Conservation (phyloP, 2,329 filamentous ascomycete genomes). For the Penicillium decumbens region DNA sequence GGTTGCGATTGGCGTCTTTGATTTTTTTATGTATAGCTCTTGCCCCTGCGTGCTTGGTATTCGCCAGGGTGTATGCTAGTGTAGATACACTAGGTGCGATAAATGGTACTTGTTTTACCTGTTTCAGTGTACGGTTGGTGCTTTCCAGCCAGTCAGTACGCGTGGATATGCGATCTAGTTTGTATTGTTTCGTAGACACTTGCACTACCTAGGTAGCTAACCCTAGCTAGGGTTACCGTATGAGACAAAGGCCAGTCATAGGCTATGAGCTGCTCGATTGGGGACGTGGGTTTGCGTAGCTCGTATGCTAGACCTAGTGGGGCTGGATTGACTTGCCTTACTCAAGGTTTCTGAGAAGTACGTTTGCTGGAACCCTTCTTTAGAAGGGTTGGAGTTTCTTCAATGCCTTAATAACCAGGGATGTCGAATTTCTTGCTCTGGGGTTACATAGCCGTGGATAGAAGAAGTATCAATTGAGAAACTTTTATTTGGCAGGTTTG, state of each 20-base stretch:
- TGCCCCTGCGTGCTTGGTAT: conserved; percentile 5
- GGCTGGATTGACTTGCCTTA: background rate
- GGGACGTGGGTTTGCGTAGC: background rate
- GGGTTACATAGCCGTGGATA: background rate
- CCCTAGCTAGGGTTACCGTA: background rate
- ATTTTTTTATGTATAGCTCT: conserved; percentile 21
- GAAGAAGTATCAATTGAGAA: too few species aligned
- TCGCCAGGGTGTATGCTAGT: conserved; percentile 1
- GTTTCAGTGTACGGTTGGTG: background rate
- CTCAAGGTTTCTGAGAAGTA: background rate
- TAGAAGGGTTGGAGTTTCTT: background rate
- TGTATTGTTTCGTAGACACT: background rate
- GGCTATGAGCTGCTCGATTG: background rate
- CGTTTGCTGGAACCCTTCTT: background rate
- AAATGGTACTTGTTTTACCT: conserved; percentile 17
- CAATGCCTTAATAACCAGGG: background rate
- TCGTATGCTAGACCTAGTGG: background rate
- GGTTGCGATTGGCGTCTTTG: conserved; percentile 12
- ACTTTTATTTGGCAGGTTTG: background rate
- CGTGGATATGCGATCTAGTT: background rate
- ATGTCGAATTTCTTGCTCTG: background rate
- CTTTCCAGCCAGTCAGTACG: background rate
- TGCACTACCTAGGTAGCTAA: background rate
- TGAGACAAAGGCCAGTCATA: background rate
- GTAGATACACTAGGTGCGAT: background rate